A percentile compares a stretch with the other conserved stretches of the same genome.
phyloP scores from a whole-genome alignment of 2,329 filamentous ascomycete genomes.

The Cryphonectria radicalis region DNA sequence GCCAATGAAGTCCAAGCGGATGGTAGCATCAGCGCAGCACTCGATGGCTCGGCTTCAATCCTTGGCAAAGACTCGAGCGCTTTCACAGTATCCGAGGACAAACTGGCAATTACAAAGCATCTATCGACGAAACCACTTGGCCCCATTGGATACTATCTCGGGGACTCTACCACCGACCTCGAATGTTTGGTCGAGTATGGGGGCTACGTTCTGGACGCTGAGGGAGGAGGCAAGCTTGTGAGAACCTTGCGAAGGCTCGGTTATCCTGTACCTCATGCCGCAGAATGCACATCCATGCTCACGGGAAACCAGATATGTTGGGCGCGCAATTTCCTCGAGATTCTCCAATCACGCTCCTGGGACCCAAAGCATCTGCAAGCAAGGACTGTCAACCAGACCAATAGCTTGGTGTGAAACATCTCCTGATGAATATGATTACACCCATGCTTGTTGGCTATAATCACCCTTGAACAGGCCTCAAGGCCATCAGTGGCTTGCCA shows the following conservation, averaged over 20 bases:
- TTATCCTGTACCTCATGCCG: constrained; percentile 44
- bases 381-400: not conserved
- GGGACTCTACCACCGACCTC: constrained; percentile 62
- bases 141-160: constrained; percentile 52
- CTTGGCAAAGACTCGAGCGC: constrained; percentile 34
- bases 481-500: not conserved
- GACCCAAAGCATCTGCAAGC: not conserved
- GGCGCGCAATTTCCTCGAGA: constrained; percentile 50
- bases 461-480: not conserved
- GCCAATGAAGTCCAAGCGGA: constrained; percentile 47
- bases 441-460: not conserved
- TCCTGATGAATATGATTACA: not conserved
- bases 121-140: constrained; percentile 38
- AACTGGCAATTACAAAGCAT: constrained; percentile 42
- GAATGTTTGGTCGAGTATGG: constrained; percentile 52
- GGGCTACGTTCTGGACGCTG: constrained; percentile 53
- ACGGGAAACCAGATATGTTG: constrained; percentile 39
- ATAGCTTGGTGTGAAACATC: not conserved
- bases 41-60: not conserved
- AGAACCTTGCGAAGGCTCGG: constrained; percentile 44
- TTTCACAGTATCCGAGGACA: constrained; percentile 41
- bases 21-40: constrained; percentile 16
- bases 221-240: constrained; percentile 41
- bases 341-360: constrained; percentile 35
- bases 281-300: constrained; percentile 40